Evolutionary conservation across 176 grass and related monocot species (phyloP).

Genomic region (Guadua angustifolia): DNA sequence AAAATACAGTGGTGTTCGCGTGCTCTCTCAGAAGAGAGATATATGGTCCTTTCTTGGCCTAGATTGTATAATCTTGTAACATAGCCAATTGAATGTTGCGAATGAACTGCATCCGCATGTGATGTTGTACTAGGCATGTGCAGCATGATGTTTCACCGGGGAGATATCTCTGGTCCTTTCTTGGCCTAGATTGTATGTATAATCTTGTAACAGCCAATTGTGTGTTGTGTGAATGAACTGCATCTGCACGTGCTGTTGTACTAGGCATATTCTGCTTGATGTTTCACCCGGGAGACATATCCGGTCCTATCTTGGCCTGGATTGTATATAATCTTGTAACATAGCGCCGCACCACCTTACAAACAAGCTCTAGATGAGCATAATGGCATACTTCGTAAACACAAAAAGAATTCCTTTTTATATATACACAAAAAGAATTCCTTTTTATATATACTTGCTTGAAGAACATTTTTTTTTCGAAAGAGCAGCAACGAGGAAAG

Average conservation of each 20-base stretch:
- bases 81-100: not conserved
- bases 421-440: not conserved
- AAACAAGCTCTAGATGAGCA: not conserved
- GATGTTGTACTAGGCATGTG: not conserved
- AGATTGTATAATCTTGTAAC: conserved; percentile 3
- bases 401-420: not conserved
- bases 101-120: not conserved
- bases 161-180: too few species aligned
- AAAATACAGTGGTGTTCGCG: conserved; percentile 4
- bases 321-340: too few species aligned
- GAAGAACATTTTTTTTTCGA: too few species aligned
- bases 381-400: not conserved
- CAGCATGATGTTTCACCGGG: not conserved
- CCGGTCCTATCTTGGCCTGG: too few species aligned
- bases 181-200: too few species aligned
- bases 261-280: not conserved
- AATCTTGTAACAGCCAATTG: not conserved
- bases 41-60: not conserved
- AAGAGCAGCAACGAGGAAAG: too few species aligned
- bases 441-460: not conserved
- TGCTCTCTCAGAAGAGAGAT: not conserved
- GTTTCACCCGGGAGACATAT: not conserved
- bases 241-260: not conserved
- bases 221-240: not conserved
- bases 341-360: too few species aligned